These are phyloP conservation scores for Capronia epimyces DNA, from an alignment of 2,329 filamentous ascomycete species.

Conservation along the genomic window DNA sequence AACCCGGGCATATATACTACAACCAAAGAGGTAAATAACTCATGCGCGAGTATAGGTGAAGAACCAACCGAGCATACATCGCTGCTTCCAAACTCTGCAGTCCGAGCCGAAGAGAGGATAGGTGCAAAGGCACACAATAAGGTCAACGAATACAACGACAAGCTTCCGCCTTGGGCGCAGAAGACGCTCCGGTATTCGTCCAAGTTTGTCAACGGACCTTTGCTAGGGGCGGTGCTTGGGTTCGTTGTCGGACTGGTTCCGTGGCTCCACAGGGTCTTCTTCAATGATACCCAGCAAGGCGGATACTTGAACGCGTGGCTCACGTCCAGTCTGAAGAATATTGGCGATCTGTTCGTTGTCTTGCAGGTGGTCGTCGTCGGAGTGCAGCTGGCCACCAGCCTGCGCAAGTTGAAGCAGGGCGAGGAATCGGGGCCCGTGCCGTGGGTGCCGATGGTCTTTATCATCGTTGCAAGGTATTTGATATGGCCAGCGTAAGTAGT, in stretches of 20 bases:
- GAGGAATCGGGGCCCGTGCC: constrained; percentile 42
- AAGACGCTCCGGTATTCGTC: constrained; percentile 37
- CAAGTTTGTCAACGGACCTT: constrained; percentile 55
- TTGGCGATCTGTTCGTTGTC: constrained; percentile 59
- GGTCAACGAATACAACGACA: not conserved
- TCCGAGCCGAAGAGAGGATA: not conserved
- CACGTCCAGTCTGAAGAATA: constrained; percentile 55
- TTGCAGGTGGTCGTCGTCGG: constrained; percentile 63
- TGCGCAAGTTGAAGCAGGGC: constrained; percentile 44
- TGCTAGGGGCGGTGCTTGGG: constrained; percentile 56
- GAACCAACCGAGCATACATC: constrained; percentile 35
- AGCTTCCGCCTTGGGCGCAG: constrained; percentile 10
- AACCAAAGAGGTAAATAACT: not conserved
- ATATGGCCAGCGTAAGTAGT: constrained; percentile 51
- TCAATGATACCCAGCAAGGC: constrained; percentile 51
- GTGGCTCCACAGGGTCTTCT: constrained; percentile 56
- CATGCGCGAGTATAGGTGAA: not conserved
- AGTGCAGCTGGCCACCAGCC: constrained; percentile 54
- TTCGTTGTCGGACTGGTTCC: constrained; percentile 56
- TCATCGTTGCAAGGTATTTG: constrained; percentile 53
- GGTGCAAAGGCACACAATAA: not conserved
- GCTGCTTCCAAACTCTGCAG: constrained; percentile 41
- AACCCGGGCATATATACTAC: not conserved
- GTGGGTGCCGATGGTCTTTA: constrained; percentile 46
- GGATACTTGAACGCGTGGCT: constrained; percentile 63